Conservation (phyloP, 2,329 filamentous ascomycete genomes). For the Drechslerella dactyloides region DNA sequence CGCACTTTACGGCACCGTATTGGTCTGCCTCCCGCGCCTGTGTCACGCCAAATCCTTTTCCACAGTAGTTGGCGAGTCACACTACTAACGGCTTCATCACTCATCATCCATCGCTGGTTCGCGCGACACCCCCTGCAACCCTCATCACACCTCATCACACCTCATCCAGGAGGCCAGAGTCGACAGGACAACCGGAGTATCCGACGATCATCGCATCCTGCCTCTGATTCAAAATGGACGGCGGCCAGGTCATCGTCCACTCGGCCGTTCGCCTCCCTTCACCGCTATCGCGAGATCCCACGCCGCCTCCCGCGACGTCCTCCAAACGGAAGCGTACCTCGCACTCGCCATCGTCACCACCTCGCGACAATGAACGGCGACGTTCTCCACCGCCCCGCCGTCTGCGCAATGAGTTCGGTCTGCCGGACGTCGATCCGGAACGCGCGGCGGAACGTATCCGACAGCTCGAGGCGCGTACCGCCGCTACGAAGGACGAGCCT, state of each 20-base stretch:
- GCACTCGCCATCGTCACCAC: constrained; percentile 64
- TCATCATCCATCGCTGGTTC: constrained; percentile 9
- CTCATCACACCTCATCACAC: background rate
- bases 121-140: background rate
- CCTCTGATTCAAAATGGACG: constrained; percentile 37
- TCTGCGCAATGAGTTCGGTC: constrained; percentile 56
- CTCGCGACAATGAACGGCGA: constrained; percentile 59
- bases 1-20: constrained; percentile 31
- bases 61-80: constrained; percentile 9
- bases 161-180: background rate
- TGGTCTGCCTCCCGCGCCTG: background rate
- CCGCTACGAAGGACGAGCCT: constrained; percentile 66
- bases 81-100: constrained; percentile 12
- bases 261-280: constrained; percentile 68
- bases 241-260: constrained; percentile 62
- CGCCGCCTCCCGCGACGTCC: constrained; percentile 60
- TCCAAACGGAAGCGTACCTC: constrained; percentile 66
- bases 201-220: background rate
- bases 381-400: constrained; percentile 60
- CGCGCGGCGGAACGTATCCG: constrained; percentile 62
- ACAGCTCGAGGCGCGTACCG: constrained; percentile 63
- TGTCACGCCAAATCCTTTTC: constrained; percentile 29
- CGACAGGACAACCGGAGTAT: background rate
- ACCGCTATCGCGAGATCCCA: constrained; percentile 62
- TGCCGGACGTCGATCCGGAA: constrained; percentile 63